phyloP scores from a whole-genome alignment of 768 basidiomycete genomes.

The Leccinum uliginosum region DNA sequence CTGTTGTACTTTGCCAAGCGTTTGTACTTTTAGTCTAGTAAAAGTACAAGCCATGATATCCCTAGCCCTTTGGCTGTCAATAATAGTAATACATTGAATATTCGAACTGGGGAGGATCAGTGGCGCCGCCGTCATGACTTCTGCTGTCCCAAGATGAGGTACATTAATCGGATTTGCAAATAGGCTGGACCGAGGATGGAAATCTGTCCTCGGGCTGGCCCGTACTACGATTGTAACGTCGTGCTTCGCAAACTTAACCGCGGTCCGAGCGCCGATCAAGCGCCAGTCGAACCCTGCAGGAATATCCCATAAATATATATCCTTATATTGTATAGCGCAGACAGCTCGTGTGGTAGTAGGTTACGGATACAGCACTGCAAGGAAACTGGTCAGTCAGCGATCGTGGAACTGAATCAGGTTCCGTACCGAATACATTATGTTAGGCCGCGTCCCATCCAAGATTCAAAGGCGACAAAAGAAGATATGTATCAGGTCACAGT shows the following conservation, averaged over 20 bases:
- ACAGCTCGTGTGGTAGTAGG: conserved; percentile 15
- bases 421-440: conserved; percentile 38
- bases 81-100: neutral
- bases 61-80: neutral
- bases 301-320: conserved; percentile 26
- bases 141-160: neutral
- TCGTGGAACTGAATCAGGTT: conserved; percentile 5
- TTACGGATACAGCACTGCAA: conserved; percentile 34
- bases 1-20: neutral
- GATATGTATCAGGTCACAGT: conserved; percentile 41
- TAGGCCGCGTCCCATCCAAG: conserved; percentile 19
- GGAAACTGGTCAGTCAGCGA: conserved; percentile 26
- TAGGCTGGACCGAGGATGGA: neutral
- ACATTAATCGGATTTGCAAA: neutral
- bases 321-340: conserved; percentile 20
- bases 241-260: neutral
- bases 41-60: neutral
- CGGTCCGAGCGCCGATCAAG: neutral
- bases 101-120: conserved; percentile 3
- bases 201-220: neutral
- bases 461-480: conserved; percentile 13
- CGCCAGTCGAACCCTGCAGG: neutral
- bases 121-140: conserved; percentile 3
- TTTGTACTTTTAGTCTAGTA: neutral
- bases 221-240: too few species aligned